Base-by-base conservation (phyloP, 441 rosid species). In the Adansonia gregorii region DNA sequence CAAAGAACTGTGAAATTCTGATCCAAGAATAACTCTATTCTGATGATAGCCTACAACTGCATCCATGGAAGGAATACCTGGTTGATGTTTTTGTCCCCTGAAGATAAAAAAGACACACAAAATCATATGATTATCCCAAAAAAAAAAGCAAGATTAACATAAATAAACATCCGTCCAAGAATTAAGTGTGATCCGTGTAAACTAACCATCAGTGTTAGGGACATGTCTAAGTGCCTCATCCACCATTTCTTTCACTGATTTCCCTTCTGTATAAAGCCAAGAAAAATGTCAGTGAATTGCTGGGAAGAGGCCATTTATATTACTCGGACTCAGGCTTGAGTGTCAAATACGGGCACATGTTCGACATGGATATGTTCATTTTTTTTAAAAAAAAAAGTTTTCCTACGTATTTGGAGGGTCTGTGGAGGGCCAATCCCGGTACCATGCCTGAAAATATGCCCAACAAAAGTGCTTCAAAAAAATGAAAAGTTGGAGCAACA, bases 211-310 rank as follows among this genome's bases (percentile, higher is more conserved):
- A 65, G 73, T 84, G 79, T 96, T 96, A 67, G 99, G 98, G 80
- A 96, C 92, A 74, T 70, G 97, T 85, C 55, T 88, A 82, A 96
- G 98, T 76, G 99, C 98, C 82, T 96, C 98, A 74, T 90, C 75
- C 81, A 94, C 99, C 99, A 96, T 96, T 85, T 94, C 89, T 86
- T 96, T 91, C 75, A 96, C 98, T 1, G 99, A 90, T 80, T 94
- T 94, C 76, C 99, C 99, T 83, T 96, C 98, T 96, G 93, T 27
- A 60, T 56, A 79, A 78, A 41, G 68, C 48, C 82, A 74, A 67
- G 80, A 75, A 73, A 11, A 78, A 75, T 24, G 78, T 82, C 75
- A 83, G 67, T 22, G 35, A 76, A 71, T 63, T 65, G 12, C 59
- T 4, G 39, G 4, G 39, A 3, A 35, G 1, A 35, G 39, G 39